Percentiles rank a stretch among this genome's conserved stretches.
Evolutionary conservation across 2,329 filamentous ascomycete genomes (phyloP).

Genomic region (Claviceps sorghi): DNA sequence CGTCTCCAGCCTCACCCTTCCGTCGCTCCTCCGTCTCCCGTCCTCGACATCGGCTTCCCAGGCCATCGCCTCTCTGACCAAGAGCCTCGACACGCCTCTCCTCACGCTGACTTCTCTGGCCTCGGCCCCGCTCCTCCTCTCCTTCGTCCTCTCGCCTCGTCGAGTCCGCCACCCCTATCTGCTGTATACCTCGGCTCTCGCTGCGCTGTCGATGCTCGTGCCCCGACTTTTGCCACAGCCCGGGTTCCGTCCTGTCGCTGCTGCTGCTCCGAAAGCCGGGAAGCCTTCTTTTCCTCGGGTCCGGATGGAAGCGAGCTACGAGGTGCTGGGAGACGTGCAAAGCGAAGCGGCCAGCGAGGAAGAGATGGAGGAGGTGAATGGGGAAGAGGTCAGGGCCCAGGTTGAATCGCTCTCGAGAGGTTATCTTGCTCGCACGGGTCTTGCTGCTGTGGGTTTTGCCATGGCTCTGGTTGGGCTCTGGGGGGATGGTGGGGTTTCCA

Average conservation of each 20-base stretch:
- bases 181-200: slow-evolving; percentile 65
- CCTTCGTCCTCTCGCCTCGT: slow-evolving; percentile 62
- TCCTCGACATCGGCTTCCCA: slow-evolving; percentile 56
- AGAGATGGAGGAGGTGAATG: slow-evolving; percentile 41
- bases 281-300: slow-evolving; percentile 19
- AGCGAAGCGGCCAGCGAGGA: slow-evolving; percentile 35
- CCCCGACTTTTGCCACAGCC: slow-evolving; percentile 31
- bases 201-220: slow-evolving; percentile 44
- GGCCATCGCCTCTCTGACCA: slow-evolving; percentile 54
- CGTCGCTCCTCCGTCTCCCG: slow-evolving; percentile 66
- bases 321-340: slow-evolving; percentile 45
- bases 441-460: slow-evolving; percentile 42
- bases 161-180: slow-evolving; percentile 76
- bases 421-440: slow-evolving; percentile 37
- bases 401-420: slow-evolving; percentile 41
- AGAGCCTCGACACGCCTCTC: slow-evolving; percentile 49
- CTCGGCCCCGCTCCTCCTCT: slow-evolving; percentile 57
- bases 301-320: slow-evolving; percentile 57
- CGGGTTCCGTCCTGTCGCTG: slow-evolving; percentile 13
- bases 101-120: slow-evolving; percentile 54
- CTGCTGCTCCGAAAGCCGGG: slow-evolving; percentile 13
- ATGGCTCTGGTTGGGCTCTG: slow-evolving; percentile 52
- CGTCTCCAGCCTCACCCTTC: slow-evolving; percentile 61
- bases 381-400: slow-evolving; percentile 44
- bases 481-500: slow-evolving; percentile 44